These are phyloP conservation scores for Chlorella sp. DNA, from an alignment of 139 green algal species.

Conservation along the genomic window DNA sequence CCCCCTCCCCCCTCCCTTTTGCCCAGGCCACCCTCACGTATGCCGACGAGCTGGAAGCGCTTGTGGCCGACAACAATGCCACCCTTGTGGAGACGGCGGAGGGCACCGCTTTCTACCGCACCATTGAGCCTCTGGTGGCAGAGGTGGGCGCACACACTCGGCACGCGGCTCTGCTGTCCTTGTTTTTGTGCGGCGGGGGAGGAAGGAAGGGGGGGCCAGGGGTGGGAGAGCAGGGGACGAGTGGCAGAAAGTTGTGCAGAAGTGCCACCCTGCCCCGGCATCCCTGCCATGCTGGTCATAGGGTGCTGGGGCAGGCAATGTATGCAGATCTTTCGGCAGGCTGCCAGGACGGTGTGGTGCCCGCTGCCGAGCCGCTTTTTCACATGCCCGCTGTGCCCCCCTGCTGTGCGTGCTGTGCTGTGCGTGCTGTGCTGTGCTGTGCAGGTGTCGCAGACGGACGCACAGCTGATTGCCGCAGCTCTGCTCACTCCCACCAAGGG, in stretches of 20 bases:
- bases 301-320: background rate
- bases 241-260: no score
- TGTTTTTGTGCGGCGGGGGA: background rate
- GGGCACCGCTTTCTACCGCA: conserved; percentile 22
- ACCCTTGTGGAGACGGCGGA: background rate
- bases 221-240: no score
- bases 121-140: conserved; percentile 21
- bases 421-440: background rate
- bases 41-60: background rate
- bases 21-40: conserved; percentile 30
- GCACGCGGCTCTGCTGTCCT: background rate
- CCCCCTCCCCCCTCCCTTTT: no score
- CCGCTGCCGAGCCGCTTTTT: background rate
- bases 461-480: background rate
- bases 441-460: background rate
- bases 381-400: background rate
- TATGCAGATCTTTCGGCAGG: no score
- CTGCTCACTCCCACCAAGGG: background rate
- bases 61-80: background rate
- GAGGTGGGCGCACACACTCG: background rate
- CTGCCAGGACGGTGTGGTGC: background rate
- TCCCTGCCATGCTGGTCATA: background rate
- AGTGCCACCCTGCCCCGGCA: background rate
- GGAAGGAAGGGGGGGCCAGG: background rate
- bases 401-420: background rate